phyloP scores from a whole-genome alignment of 345 rosid species.

The Citropsis articulata region DNA sequence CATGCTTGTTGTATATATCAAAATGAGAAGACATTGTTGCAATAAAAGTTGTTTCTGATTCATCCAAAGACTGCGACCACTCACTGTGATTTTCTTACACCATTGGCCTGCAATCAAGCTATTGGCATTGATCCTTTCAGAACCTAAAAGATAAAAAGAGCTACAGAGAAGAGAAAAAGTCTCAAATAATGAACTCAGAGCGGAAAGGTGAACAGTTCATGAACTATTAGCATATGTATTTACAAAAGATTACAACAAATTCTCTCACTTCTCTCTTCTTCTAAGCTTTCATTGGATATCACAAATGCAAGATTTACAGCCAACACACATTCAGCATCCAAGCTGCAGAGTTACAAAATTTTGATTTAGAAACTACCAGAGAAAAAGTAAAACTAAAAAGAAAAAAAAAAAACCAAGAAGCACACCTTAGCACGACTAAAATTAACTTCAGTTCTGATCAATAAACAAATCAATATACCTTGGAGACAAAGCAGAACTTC shows the following conservation, averaged over 20 bases:
- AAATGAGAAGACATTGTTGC: not conserved
- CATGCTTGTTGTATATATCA: not conserved
- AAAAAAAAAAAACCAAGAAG: constrained; percentile 9
- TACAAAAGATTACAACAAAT: constrained; percentile 43
- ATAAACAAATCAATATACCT: constrained; percentile 47
- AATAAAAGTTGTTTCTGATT: not conserved
- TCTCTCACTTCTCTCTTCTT: constrained; percentile 13
- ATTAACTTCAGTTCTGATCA: constrained; percentile 27
- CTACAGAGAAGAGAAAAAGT: not conserved
- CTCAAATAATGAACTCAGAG: not conserved
- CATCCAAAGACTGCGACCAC: not conserved
- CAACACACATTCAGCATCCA: constrained; percentile 28
- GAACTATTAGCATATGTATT: constrained; percentile 27
- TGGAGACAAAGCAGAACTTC: constrained; percentile 38
- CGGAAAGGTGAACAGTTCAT: not conserved
- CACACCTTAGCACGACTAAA: constrained; percentile 28
- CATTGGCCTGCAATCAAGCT: not conserved
- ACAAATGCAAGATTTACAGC: constrained; percentile 37
- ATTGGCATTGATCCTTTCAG: not conserved
- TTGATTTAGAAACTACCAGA: not conserved
- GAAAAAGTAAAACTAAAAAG: not conserved
- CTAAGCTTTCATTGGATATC: constrained; percentile 25
- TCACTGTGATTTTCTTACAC: not conserved
- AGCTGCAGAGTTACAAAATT: constrained; percentile 19
- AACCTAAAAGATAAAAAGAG: not conserved